Evolutionary conservation across 306 rosid genomes (phyloP).

Genomic region (Cucurbita maxima): DNA sequence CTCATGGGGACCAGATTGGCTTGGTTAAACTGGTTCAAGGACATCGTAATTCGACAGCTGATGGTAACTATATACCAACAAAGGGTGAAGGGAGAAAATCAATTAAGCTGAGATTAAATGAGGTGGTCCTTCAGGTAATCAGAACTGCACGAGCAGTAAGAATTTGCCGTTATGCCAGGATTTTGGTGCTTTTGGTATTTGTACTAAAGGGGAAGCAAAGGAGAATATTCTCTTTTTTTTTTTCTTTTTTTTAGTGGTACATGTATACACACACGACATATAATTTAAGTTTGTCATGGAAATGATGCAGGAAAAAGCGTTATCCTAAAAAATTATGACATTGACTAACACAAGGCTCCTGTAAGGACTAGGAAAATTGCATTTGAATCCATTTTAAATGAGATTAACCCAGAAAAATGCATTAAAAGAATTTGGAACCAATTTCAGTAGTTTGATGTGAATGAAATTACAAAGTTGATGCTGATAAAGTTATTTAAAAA

Average conservation of each 20-base stretch:
- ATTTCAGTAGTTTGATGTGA: background rate
- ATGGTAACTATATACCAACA: slow-evolving; percentile 61
- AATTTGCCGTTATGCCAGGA: background rate
- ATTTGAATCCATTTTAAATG: background rate
- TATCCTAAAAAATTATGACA: background rate
- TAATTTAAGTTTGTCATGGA: background rate
- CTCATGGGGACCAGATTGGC: slow-evolving; percentile 81
- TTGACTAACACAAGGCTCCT: background rate
- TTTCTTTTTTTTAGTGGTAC: background rate
- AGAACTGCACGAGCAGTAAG: background rate
- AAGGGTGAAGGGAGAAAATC: slow-evolving; percentile 68
- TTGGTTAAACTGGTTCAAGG: slow-evolving; percentile 84
- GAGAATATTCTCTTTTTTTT: background rate
- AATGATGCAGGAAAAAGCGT: background rate
- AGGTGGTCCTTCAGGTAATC: slow-evolving; percentile 88
- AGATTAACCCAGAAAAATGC: background rate
- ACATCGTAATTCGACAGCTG: slow-evolving; percentile 49
- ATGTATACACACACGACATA: background rate
- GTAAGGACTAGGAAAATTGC: background rate
- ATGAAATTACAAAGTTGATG: background rate
- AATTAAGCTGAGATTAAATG: slow-evolving; percentile 70
- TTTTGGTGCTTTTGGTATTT: background rate
- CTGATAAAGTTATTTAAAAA: background rate
- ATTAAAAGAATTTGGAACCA: background rate
- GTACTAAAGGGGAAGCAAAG: background rate